Evolutionary conservation across 2,329 filamentous ascomycete genomes (phyloP), one percentile per base, ranked within the genome.

Genomic region (Ascochyta pisi): DNA sequence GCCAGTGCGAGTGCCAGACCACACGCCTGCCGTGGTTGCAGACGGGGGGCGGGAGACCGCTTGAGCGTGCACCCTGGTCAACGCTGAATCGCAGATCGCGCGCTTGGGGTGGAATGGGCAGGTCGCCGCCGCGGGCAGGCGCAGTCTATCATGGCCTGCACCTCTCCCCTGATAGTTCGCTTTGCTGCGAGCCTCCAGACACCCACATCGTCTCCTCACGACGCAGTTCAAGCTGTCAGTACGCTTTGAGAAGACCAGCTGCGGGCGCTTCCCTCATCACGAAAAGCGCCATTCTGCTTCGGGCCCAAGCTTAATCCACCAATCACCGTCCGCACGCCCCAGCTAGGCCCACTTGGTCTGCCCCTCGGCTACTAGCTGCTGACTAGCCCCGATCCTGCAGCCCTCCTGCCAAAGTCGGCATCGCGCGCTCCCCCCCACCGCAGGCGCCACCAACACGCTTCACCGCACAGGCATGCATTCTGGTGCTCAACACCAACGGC

Each of bases 391-490:
- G 42, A 57, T 52, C 54, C 49, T 45, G 54, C 54, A 52, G 40
- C 26, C 7, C 55, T 53, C 55, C 55, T 58, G 45, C 55, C 55
- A 46, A 43, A 50, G 16, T 9, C 35, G 55, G 55, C 45, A 46
- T 58, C 50, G 55, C 50, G 39, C 53, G 13, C 34, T 40, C 46
- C 38, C 40, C 40, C 38, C 45, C 51, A 34, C 50, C 50, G 57
- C 58, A 56, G 53, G 49, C 55, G 57, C 58, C 63, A 64, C 63
- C 61, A 65, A 65, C 58, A 54, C 34, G 12, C 43, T 37, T 29
- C 29, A 27, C 27, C 22, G 44, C 43, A 44, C 45, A 6, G 46
- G 46, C 38, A 27, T 48, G 38, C 34, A 34, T 44, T n/a, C 31
- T 34, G 23, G 24, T 40, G 54, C 54, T 57, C 54, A 57, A 52